phyloP scores from a whole-genome alignment of 768 basidiomycete species.

The Xerocomus brunneocitrinus region DNA sequence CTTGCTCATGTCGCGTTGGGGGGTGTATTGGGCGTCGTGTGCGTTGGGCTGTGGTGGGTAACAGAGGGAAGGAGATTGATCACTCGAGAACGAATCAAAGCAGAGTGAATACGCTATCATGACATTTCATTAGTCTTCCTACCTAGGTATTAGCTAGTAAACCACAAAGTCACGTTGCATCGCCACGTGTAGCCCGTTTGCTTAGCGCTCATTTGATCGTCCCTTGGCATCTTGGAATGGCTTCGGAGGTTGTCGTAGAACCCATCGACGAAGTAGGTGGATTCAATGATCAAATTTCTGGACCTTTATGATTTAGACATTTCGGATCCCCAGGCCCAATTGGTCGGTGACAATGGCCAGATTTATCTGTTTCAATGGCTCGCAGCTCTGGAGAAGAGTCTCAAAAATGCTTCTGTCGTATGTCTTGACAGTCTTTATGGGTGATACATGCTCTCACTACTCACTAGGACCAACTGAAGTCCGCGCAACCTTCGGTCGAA shows the following conservation, averaged over 20 bases:
- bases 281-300: neutral
- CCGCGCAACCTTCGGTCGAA: conserved; percentile 58
- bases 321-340: conserved; percentile 47
- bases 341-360: conserved; percentile 72
- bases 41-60: conserved; percentile 28
- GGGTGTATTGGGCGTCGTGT: conserved; percentile 21
- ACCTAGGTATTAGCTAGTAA: neutral
- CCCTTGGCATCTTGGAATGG: conserved; percentile 18
- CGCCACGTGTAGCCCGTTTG: conserved; percentile 8
- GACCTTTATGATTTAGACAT: conserved; percentile 9
- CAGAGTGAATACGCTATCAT: conserved; percentile 11
- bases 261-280: conserved; percentile 31
- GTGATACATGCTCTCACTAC: conserved; percentile 1
- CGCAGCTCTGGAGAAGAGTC: conserved; percentile 54
- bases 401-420: conserved; percentile 50
- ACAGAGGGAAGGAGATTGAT: conserved; percentile 25
- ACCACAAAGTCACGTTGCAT: conserved; percentile 1
- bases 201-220: neutral
- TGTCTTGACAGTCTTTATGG: conserved; percentile 22
- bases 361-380: conserved; percentile 86
- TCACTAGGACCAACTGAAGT: conserved; percentile 61
- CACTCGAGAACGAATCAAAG: conserved; percentile 16
- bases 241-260: conserved; percentile 23
- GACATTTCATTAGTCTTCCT: neutral
- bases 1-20: conserved; percentile 27